phyloP scores from a whole-genome alignment of 2,329 filamentous ascomycete species.

The Ascochyta viciae-villosae region DNA sequence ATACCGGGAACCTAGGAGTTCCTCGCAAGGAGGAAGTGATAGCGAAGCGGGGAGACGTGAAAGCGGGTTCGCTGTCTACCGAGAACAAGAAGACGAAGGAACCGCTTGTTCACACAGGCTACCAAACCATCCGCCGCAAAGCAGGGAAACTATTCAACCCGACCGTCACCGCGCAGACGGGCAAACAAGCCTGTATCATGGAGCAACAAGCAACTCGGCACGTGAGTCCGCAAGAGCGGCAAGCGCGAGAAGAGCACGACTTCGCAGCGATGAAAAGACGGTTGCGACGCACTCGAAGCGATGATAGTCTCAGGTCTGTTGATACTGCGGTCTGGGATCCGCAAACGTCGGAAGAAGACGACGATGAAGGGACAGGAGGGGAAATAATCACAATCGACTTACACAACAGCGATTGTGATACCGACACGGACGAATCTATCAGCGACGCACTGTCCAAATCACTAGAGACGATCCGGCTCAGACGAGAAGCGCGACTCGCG shows the following conservation, averaged over 20 bases:
- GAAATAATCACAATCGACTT: not conserved
- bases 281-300: conserved; percentile 8
- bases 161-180: not conserved
- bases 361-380: not conserved
- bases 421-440: not conserved
- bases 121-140: not conserved
- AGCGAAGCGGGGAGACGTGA: too few relatives aligned
- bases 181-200: not conserved
- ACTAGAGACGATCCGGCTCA: not conserved
- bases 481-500: not conserved
- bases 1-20: too few relatives aligned
- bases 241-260: conserved; percentile 1
- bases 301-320: conserved; percentile 19
- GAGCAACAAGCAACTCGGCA: conserved; percentile 5
- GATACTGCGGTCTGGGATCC: conserved; percentile 18
- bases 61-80: too few relatives aligned
- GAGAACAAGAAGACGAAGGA: not conserved
- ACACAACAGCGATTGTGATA: not conserved
- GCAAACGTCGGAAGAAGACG: not conserved
- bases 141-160: not conserved
- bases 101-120: not conserved
- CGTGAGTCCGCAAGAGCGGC: conserved; percentile 1
- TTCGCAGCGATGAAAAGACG: not conserved
- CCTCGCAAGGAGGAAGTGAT: too few relatives aligned
- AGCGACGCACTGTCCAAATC: conserved; percentile 1